Conservation (phyloP, 257 asterid species). For the Salvia miltiorrhiza region DNA sequence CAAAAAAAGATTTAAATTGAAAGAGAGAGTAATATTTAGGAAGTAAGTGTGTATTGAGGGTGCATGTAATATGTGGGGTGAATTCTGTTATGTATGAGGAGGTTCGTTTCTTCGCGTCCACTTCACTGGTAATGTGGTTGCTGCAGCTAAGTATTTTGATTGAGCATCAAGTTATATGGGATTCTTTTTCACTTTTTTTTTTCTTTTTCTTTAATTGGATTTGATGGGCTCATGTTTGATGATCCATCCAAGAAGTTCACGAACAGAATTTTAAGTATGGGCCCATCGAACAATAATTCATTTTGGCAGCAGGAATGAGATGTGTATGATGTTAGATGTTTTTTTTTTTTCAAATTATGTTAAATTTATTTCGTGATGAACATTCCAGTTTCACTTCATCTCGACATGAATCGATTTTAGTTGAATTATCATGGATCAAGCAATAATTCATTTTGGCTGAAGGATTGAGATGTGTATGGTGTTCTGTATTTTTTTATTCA, state of each 20-base stretch:
- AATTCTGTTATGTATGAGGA: constrained; percentile 23
- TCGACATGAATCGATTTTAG: no score
- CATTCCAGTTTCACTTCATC: no score
- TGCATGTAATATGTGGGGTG: constrained; percentile 23
- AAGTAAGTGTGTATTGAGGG: not conserved
- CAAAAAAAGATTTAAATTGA: not conserved
- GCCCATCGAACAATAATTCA: no score
- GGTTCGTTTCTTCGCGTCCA: constrained; percentile 87
- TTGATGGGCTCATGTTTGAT: not conserved
- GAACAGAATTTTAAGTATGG: no score
- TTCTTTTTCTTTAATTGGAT: not conserved
- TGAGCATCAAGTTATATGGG: constrained; percentile 28
- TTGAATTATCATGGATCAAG: no score
- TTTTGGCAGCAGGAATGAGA: no score
- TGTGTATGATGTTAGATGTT: no score
- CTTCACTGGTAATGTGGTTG: constrained; percentile 63
- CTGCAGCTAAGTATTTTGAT: constrained; percentile 15
- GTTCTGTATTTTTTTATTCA: no score
- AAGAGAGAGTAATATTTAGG: not conserved
- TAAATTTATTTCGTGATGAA: no score
- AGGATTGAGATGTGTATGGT: no score
- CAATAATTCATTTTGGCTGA: no score
- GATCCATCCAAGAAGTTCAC: not conserved
- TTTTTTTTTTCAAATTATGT: no score
- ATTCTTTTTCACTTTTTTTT: constrained; percentile 15